A percentile compares a stretch with the other conserved stretches of the same genome.
Conservation (phyloP, 352 stramenopile genomes). For the Plasmopara muralis region DNA sequence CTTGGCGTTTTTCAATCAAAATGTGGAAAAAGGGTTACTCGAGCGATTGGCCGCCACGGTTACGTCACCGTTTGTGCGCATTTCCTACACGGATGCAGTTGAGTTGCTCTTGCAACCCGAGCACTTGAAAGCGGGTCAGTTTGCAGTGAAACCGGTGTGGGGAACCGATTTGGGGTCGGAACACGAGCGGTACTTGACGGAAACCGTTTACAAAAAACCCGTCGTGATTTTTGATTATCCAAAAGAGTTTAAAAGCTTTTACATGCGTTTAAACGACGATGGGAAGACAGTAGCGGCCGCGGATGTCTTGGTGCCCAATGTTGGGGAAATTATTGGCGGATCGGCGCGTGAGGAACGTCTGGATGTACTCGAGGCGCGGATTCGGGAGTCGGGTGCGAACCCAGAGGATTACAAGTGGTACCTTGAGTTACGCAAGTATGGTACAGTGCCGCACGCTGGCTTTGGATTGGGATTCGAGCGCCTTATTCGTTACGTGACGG, state of each 20-base stretch:
- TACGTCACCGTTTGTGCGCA: constrained; percentile 52
- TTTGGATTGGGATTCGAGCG: constrained; percentile 98
- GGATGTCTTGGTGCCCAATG: constrained; percentile 95
- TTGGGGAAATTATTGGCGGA: constrained; percentile 97
- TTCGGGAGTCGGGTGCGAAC: constrained; percentile 65
- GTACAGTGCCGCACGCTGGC: constrained; percentile 94
- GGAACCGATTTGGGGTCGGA: constrained; percentile 96
- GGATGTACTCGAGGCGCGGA: constrained; percentile 80
- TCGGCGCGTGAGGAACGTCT: constrained; percentile 94
- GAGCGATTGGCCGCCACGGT: constrained; percentile 49
- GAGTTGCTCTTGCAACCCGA: constrained; percentile 81
- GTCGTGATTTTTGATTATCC: constrained; percentile 99
- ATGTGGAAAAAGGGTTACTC: constrained; percentile 85
- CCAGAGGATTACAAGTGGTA: constrained; percentile 95
- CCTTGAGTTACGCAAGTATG: constrained; percentile 92
- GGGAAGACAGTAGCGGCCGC: constrained; percentile 96
- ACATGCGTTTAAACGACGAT: constrained; percentile 98
- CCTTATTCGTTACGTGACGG: constrained; percentile 96
- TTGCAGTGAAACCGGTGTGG: constrained; percentile 87
- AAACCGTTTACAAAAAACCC: constrained; percentile 81
- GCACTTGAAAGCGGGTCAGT: constrained; percentile 83
- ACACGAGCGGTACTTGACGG: constrained; percentile 95
- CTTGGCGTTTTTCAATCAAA: constrained; percentile 93
- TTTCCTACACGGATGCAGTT: constrained; percentile 95
- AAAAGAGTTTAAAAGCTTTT: constrained; percentile 99